These are phyloP conservation scores for Actinidia arguta DNA, from an alignment of 179 eudicot species.

Conservation along the genomic window DNA sequence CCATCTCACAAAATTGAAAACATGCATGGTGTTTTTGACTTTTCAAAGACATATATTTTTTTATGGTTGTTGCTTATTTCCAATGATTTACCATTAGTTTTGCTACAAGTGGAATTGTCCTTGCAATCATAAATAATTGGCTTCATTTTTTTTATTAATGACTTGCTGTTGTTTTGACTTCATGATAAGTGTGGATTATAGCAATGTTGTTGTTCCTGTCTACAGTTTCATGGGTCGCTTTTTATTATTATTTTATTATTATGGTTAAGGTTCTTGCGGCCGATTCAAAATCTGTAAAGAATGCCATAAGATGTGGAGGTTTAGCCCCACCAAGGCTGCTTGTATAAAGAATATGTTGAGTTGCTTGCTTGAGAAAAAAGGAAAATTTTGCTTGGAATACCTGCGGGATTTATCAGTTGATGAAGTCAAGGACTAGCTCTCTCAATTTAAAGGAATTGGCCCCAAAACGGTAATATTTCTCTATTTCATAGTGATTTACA, in stretches of 20 bases:
- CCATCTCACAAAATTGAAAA: neutral
- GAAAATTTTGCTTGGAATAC: constrained; percentile 81
- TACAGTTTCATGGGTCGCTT: neutral
- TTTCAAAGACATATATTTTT: neutral
- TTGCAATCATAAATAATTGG: neutral
- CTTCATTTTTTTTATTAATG: neutral
- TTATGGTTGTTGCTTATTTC: neutral
- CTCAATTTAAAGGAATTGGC: constrained; percentile 86
- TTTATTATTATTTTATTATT: neutral
- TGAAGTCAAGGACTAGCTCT: constrained; percentile 78
- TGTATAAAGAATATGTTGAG: constrained; percentile 76
- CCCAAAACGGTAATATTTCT: constrained; percentile 75
- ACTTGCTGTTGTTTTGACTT: constrained; percentile 2
- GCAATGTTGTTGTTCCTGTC: neutral
- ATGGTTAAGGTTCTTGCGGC: constrained; percentile 72
- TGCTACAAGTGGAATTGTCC: neutral
- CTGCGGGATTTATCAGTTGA: constrained; percentile 70
- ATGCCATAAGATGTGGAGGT: constrained; percentile 94
- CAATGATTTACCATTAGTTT: neutral
- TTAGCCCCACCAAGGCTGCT: constrained; percentile 84
- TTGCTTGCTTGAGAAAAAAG: constrained; percentile 62
- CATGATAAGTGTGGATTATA: neutral
- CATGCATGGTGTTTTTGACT: neutral
- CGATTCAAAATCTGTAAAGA: constrained; percentile 64
- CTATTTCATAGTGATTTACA: neutral